Percentiles rank a stretch among this genome's conserved stretches.
phyloP scores from a whole-genome alignment of 1,139 yeast species.

The Suhomyces maxii region DNA sequence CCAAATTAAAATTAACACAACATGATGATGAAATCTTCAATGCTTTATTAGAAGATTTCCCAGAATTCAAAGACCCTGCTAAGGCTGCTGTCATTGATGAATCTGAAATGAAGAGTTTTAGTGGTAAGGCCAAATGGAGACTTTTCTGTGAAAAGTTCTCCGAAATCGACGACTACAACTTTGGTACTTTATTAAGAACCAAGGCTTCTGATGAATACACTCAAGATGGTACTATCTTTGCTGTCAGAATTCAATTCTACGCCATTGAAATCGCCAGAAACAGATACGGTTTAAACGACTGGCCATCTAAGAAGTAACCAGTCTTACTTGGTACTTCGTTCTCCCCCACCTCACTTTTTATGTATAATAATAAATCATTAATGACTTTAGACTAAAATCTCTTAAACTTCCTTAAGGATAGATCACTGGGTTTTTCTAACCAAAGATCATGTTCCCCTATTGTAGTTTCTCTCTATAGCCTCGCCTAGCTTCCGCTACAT shows the following conservation, averaged over 20 bases:
- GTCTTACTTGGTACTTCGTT: not conserved
- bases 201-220: constrained; percentile 72
- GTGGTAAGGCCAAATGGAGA: constrained; percentile 92
- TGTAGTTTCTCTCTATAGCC: no score
- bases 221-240: constrained; percentile 84
- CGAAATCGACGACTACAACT: constrained; percentile 85
- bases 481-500: no score
- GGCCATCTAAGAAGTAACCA: constrained; percentile 53
- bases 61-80: constrained; percentile 69
- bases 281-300: constrained; percentile 86
- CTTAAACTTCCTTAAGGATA: no score
- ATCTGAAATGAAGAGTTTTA: constrained; percentile 75
- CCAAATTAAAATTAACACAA: constrained; percentile 73
- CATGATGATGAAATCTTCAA: constrained; percentile 82
- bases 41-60: constrained; percentile 70
- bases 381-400: no score
- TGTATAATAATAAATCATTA: not conserved
- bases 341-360: not conserved
- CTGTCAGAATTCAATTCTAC: constrained; percentile 88
- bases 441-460: no score
- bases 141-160: constrained; percentile 80
- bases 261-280: constrained; percentile 95
- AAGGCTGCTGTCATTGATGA: constrained; percentile 63
- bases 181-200: constrained; percentile 87
- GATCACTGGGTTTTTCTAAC: no score